Conservation (phyloP, 495 filamentous ascomycete genomes). For the Penicillium turbatum region DNA sequence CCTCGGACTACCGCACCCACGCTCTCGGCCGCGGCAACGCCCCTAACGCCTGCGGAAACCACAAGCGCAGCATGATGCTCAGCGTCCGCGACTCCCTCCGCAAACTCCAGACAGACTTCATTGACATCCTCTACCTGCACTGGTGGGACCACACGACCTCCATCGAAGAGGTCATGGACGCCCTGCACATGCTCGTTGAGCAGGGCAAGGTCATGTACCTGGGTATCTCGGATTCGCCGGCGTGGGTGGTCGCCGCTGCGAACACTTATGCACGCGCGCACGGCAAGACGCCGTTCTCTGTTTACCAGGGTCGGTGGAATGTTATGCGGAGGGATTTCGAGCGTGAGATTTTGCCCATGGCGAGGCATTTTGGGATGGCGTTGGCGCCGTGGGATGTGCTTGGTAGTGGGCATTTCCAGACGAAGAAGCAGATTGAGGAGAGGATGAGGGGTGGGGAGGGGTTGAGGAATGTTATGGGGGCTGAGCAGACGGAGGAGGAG, state of each 20-base stretch:
- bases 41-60: conserved; percentile 54
- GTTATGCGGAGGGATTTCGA: conserved; percentile 51
- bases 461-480: conserved; percentile 18
- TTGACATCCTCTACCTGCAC: conserved; percentile 63
- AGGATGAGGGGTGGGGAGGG: conserved; percentile 30
- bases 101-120: conserved; percentile 61
- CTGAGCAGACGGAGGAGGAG: conserved; percentile 36
- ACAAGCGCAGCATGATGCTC: conserved; percentile 48
- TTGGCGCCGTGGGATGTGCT: conserved; percentile 54
- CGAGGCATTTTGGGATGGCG: conserved; percentile 52
- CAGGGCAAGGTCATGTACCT: conserved; percentile 61
- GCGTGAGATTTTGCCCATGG: conserved; percentile 56
- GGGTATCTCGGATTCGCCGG: conserved; percentile 58
- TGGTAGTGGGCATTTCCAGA: conserved; percentile 52
- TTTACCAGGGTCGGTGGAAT: conserved; percentile 66
- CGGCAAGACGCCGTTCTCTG: conserved; percentile 56
- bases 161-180: conserved; percentile 58
- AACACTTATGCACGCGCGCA: conserved; percentile 58
- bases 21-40: conserved; percentile 42
- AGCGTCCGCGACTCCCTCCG: conserved; percentile 52
- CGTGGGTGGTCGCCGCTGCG: conserved; percentile 57
- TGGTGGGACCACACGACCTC: conserved; percentile 57
- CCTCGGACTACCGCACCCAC: conserved; percentile 34
- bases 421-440: conserved; percentile 27
- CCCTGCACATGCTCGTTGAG: conserved; percentile 52